phyloP scores from a whole-genome alignment of 2,329 filamentous ascomycete species.

The Akanthomyces dipterigenus region DNA sequence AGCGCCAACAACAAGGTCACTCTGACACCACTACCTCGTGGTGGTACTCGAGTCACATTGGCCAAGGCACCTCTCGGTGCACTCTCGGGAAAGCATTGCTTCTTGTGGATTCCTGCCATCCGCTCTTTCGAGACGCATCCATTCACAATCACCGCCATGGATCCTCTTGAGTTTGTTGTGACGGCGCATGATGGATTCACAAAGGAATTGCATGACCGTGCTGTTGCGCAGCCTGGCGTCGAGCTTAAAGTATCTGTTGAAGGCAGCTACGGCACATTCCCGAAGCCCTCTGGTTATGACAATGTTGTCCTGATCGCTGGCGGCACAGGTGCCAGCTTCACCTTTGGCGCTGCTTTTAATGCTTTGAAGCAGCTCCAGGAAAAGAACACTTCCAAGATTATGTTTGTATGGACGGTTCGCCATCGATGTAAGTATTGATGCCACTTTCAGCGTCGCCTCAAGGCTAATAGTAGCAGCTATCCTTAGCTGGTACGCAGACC shows the following conservation, averaged over 20 bases:
- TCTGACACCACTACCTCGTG: constrained; percentile 46
- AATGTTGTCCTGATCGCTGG: constrained; percentile 54
- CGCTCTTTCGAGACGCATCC: constrained; percentile 54
- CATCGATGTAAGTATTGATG: constrained; percentile 25
- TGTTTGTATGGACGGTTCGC: constrained; percentile 36
- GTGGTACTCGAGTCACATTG: constrained; percentile 49
- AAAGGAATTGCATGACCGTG: constrained; percentile 44
- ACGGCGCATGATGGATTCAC: constrained; percentile 55
- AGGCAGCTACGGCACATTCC: constrained; percentile 52
- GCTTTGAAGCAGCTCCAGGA: constrained; percentile 24
- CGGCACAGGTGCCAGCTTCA: constrained; percentile 55
- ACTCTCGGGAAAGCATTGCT: constrained; percentile 53
- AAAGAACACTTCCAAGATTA: constrained; percentile 21
- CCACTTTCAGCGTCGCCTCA: background rate
- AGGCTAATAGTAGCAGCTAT: constrained; percentile 21
- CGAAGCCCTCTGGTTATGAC: constrained; percentile 45
- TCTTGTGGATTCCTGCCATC: constrained; percentile 56
- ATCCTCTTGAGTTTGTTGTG: constrained; percentile 52
- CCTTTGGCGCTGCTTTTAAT: constrained; percentile 32
- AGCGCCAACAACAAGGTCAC: constrained; percentile 44
- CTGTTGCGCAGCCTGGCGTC: constrained; percentile 40
- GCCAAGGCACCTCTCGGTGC: constrained; percentile 40
- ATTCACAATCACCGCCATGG: constrained; percentile 51
- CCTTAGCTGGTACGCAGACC: constrained; percentile 31
- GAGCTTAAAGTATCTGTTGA: constrained; percentile 46